Evolutionary conservation across 1,139 yeast genomes (phyloP).

Genomic region (Kluyveromyces marxianus): DNA sequence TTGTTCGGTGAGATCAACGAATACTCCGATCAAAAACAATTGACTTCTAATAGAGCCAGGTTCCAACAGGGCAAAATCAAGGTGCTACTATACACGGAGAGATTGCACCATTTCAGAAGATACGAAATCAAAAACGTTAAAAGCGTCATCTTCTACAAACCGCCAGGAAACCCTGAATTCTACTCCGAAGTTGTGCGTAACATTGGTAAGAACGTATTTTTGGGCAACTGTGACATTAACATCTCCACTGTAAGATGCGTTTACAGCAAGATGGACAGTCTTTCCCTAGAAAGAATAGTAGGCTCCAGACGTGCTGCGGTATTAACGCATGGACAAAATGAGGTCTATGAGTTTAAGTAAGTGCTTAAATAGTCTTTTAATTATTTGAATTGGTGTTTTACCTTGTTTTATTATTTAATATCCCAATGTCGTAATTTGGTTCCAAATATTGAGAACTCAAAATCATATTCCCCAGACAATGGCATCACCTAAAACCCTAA

Average conservation of each 20-base stretch:
- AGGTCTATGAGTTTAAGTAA: constrained; percentile 60
- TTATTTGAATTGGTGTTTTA: neutral
- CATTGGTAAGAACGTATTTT: constrained; percentile 37
- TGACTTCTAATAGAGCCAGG: constrained; percentile 62
- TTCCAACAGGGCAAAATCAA: constrained; percentile 62
- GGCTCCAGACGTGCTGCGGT: constrained; percentile 72
- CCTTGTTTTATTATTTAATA: neutral
- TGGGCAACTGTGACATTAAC: constrained; percentile 47
- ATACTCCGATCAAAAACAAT: constrained; percentile 63
- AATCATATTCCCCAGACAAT: neutral
- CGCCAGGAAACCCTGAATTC: constrained; percentile 79
- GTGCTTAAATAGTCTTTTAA: neutral
- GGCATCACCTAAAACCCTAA: too few relatives aligned
- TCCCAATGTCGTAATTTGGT: neutral
- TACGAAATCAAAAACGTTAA: constrained; percentile 83
- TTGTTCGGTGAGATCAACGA: constrained; percentile 70
- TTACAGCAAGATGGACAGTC: constrained; percentile 76
- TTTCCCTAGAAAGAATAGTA: constrained; percentile 73
- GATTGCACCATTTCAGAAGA: constrained; percentile 86
- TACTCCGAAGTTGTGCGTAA: constrained; percentile 64
- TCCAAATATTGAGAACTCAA: neutral
- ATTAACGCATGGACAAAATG: constrained; percentile 62
- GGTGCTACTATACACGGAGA: constrained; percentile 77
- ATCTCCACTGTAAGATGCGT: constrained; percentile 59
- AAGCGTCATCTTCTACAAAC: constrained; percentile 70